A percentile compares a stretch with the other conserved stretches of the same genome.
Conservation (phyloP, 352 stramenopile genomes). For the Phytophthora uliginosa region DNA sequence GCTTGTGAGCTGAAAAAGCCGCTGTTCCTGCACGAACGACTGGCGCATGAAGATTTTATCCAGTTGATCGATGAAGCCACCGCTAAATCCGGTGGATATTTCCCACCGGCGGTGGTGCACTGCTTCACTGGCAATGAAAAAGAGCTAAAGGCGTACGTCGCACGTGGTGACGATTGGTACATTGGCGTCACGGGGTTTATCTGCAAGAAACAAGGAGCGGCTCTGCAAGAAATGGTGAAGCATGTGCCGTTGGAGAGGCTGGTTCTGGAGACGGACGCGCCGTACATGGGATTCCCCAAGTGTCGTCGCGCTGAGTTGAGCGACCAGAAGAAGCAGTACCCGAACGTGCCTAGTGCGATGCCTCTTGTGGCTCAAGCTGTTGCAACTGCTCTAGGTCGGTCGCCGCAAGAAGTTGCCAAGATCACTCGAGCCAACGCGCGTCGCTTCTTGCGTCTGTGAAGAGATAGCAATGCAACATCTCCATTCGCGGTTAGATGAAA, state of each 20-base stretch:
- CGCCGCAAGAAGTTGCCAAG: conserved; percentile 65
- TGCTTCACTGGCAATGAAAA: conserved; percentile 90
- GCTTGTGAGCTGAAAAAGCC: conserved; percentile 76
- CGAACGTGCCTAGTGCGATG: conserved; percentile 81
- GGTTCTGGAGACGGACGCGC: conserved; percentile 94
- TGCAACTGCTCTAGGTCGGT: conserved; percentile 51
- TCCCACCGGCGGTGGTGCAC: conserved; percentile 85
- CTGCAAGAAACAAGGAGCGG: conserved; percentile 81
- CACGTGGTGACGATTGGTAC: conserved; percentile 78
- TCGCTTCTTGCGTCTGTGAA: conserved; percentile 69
- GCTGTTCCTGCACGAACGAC: conserved; percentile 87
- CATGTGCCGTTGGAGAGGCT: conserved; percentile 83
- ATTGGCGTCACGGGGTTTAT: conserved; percentile 94
- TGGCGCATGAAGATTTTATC: conserved; percentile 84
- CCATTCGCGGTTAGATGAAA: not conserved
- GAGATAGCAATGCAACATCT: not conserved
- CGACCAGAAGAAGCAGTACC: conserved; percentile 75
- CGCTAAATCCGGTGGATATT: conserved; percentile 43
- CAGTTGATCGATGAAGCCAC: conserved; percentile 68
- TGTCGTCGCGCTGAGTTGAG: conserved; percentile 52
- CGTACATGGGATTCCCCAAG: conserved; percentile 92
- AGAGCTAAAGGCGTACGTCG: conserved; percentile 84
- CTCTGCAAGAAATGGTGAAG: conserved; percentile 62
- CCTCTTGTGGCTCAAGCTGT: conserved; percentile 68
- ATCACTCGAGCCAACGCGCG: conserved; percentile 75